Percentiles rank a stretch among this genome's conserved stretches.
These are phyloP conservation scores for Termitomyces heimii DNA, from an alignment of 768 basidiomycete species.

Conservation along the genomic window DNA sequence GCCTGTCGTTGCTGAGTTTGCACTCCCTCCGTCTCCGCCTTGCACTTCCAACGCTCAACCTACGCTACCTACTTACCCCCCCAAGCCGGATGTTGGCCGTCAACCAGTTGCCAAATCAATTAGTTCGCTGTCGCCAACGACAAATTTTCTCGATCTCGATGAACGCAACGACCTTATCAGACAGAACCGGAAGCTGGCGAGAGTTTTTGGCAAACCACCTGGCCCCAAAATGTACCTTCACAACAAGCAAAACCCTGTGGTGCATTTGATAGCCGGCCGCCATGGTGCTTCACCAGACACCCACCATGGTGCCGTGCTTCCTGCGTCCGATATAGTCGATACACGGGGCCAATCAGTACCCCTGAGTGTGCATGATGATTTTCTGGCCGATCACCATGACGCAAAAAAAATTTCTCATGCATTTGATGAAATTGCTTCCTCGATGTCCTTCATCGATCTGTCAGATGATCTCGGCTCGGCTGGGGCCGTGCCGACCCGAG, in stretches of 20 bases:
- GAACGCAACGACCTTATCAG: constrained; percentile 70
- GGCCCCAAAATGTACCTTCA: constrained; percentile 31
- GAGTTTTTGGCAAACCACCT: constrained; percentile 71
- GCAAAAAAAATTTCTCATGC: constrained; percentile 11
- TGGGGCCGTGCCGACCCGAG: constrained; percentile 12
- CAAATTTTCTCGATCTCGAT: constrained; percentile 56
- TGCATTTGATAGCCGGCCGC: constrained; percentile 16
- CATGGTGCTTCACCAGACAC: constrained; percentile 13
- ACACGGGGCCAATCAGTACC: constrained; percentile 53
- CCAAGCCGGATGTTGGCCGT: constrained; percentile 41
- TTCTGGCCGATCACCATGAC: constrained; percentile 20
- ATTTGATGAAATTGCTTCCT: constrained; percentile 20
- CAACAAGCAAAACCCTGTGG: constrained; percentile 2
- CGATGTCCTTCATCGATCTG: constrained; percentile 59
- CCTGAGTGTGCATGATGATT: constrained; percentile 40
- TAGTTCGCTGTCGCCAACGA: constrained; percentile 42
- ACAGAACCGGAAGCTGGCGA: constrained; percentile 73
- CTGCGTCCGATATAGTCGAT: constrained; percentile 15
- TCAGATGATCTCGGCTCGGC: constrained; percentile 50
- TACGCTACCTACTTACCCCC: neutral
- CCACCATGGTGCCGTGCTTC: constrained; percentile 25
- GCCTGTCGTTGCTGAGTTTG: constrained; percentile 16
- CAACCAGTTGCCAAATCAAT: constrained; percentile 15
- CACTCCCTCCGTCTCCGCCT: constrained; percentile 16
- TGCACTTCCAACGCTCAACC: neutral